A percentile compares a stretch with the other conserved stretches of the same genome.
These are phyloP conservation scores for Aspergillus sclerotiicarbonarius DNA, from an alignment of 495 filamentous ascomycete genomes.

Conservation along the genomic window DNA sequence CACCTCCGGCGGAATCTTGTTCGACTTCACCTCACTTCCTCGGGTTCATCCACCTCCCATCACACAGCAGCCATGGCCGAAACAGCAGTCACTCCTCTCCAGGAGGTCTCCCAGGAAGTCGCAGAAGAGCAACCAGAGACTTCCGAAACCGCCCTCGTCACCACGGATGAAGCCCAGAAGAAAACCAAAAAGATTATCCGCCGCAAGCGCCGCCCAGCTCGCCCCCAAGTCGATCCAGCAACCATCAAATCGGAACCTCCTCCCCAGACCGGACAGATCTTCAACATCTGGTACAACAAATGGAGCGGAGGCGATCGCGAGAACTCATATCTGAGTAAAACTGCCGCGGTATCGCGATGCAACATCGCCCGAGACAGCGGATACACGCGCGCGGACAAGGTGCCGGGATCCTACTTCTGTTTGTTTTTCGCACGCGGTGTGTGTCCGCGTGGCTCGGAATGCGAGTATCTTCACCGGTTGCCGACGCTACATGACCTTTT, in stretches of 20 bases:
- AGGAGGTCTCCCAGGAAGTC: constrained; percentile 2
- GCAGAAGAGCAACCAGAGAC: constrained; percentile 16
- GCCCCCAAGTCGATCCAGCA: constrained; percentile 77
- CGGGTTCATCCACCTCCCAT: not conserved
- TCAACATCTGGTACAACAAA: constrained; percentile 95
- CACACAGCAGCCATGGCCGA: constrained; percentile 34
- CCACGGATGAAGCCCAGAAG: constrained; percentile 31
- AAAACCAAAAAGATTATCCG: constrained; percentile 55
- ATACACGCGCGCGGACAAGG: constrained; percentile 84
- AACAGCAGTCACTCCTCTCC: constrained; percentile 22
- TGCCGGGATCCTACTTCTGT: constrained; percentile 82
- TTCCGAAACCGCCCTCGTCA: constrained; percentile 19
- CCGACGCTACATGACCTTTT: constrained; percentile 81
- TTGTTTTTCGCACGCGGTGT: constrained; percentile 84
- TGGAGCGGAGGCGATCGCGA: constrained; percentile 94
- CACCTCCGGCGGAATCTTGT: not conserved
- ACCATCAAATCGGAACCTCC: constrained; percentile 78
- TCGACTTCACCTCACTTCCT: constrained; percentile 5
- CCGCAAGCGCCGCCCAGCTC: constrained; percentile 52
- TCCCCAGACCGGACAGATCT: constrained; percentile 86
- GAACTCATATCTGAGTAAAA: constrained; percentile 79
- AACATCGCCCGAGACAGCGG: constrained; percentile 79
- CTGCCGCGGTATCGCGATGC: constrained; percentile 72
- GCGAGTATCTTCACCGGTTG: constrained; percentile 89
- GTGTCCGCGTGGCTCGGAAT: constrained; percentile 84